Evolutionary conservation across 345 rosid genomes (phyloP), one percentile per base, ranked within the genome.

Genomic region (Draba incana): DNA sequence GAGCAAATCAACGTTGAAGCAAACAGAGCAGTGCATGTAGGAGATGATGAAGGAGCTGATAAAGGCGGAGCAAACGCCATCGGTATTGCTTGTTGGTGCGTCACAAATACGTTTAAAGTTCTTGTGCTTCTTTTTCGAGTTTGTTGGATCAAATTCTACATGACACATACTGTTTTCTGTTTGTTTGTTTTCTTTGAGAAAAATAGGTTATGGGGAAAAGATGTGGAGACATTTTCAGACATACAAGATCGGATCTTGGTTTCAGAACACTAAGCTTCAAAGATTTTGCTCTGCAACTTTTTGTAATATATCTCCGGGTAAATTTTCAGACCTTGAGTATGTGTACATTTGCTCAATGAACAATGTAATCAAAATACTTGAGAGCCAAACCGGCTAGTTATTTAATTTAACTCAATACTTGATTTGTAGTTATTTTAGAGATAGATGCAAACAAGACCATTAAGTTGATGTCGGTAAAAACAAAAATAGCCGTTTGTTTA

Each of bases 41-140:
- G 98, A 69, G 98, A 92, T 68, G 92, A 88, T 79, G 57, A 70
- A 65, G 79, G 77, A 67, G 88, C 97, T 24, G 98, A 92, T 68
- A 89, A 80, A 78, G 76, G 57, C 8, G 93, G 96, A 53, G 97
- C 98, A 13, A 84, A 82, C 72, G 79, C 86, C 12, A 5, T 81
- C 1, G 97, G 98, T 25, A 84, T 92, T 50, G 75, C 80, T 62
- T 92, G 95, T 85, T 92, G 97, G 98, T 92, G 24, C 77, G 80
- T 57, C 57, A 67, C 44, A 49, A 25, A 4, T 20, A 30, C 58
- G 37, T 49, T 9, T 57, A 0, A 41, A 41, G 23, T 65, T 35
- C 41, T 48, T 9, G 0, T 12, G 15, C 4, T 57, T 33, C 4
- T 4, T 27, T 42, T 20, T 13, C 2, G 24, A 30, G 2, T 38